These are phyloP conservation scores for Dissophora globulifera DNA, from an alignment of 192 early-diverging fungal species.

Conservation along the genomic window DNA sequence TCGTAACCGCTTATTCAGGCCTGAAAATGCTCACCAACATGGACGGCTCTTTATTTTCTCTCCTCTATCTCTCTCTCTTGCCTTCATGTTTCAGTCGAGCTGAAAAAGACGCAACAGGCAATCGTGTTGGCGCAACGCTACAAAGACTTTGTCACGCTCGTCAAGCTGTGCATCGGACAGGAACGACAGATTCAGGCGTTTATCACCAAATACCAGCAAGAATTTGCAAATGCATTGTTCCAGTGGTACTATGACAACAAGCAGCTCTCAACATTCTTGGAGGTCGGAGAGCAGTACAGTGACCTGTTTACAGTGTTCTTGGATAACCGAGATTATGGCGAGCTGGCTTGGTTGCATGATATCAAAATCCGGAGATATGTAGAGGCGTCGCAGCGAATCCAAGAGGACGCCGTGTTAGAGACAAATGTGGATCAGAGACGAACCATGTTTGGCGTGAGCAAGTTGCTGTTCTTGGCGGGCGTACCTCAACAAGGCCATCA, in stretches of 20 bases:
- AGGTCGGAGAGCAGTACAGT: slow-evolving; percentile 31
- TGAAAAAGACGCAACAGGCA: slow-evolving; percentile 26
- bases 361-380: slow-evolving; percentile 41
- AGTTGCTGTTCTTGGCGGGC: slow-evolving; percentile 33
- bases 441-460: slow-evolving; percentile 38
- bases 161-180: slow-evolving; percentile 21
- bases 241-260: slow-evolving; percentile 40
- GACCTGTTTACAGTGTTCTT: slow-evolving; percentile 30
- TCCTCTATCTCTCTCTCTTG: neutral
- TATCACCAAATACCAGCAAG: slow-evolving; percentile 42
- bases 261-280: slow-evolving; percentile 12
- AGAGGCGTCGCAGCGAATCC: slow-evolving; percentile 19
- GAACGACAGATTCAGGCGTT: slow-evolving; percentile 7
- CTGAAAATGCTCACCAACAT: too few relatives aligned
- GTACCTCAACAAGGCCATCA: slow-evolving; percentile 3
- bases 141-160: slow-evolving; percentile 39
- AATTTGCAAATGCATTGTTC: slow-evolving; percentile 47
- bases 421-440: slow-evolving; percentile 34
- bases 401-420: slow-evolving; percentile 24
- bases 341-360: slow-evolving; percentile 48
- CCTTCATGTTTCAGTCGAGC: slow-evolving; percentile 2
- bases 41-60: neutral
- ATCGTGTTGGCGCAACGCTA: slow-evolving; percentile 35
- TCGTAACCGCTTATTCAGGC: too few relatives aligned
- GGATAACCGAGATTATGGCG: slow-evolving; percentile 26